Evolutionary conservation across 345 rosid genomes (phyloP).

Genomic region (Lagerstroemia speciosa): DNA sequence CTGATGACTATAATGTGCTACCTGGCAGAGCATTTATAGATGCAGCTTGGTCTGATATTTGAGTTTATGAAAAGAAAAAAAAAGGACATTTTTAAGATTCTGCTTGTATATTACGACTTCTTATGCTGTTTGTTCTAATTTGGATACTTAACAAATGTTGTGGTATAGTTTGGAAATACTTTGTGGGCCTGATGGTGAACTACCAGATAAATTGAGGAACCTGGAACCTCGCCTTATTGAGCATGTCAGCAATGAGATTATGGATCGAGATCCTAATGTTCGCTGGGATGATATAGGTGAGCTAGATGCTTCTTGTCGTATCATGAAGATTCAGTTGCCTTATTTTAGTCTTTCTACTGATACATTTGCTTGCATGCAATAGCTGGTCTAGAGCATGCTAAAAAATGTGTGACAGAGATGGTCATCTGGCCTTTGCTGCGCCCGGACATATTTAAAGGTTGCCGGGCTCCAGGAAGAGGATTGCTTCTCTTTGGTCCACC

Average conservation of each 20-base stretch:
- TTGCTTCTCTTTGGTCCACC: conserved; percentile 99
- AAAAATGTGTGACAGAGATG: conserved; percentile 98
- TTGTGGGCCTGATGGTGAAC: conserved; percentile 96
- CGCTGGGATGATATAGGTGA: conserved; percentile 98
- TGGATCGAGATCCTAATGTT: conserved; percentile 93
- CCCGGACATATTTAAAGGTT: conserved; percentile 91
- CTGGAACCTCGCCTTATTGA: conserved; percentile 95
- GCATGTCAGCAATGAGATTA: conserved; percentile 94
- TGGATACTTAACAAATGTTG: not conserved
- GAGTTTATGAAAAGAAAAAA: not conserved
- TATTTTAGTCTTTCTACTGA: conserved; percentile 14
- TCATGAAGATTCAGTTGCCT: not conserved
- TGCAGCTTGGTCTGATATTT: not conserved
- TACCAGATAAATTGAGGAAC: conserved; percentile 88
- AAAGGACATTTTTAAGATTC: not conserved
- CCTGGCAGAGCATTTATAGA: not conserved
- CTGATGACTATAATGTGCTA: not conserved
- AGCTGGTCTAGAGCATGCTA: conserved; percentile 99
- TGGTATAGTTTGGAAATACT: conserved; percentile 73
- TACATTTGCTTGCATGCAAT: conserved; percentile 19
- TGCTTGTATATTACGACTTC: not conserved
- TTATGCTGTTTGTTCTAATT: conserved; percentile 2
- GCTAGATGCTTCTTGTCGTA: conserved; percentile 12
- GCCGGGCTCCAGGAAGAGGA: conserved; percentile 98
- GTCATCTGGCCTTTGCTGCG: conserved; percentile 96